Conservation (phyloP, 78 protist genomes). For the Pigoraptor vietnamica region DNA sequence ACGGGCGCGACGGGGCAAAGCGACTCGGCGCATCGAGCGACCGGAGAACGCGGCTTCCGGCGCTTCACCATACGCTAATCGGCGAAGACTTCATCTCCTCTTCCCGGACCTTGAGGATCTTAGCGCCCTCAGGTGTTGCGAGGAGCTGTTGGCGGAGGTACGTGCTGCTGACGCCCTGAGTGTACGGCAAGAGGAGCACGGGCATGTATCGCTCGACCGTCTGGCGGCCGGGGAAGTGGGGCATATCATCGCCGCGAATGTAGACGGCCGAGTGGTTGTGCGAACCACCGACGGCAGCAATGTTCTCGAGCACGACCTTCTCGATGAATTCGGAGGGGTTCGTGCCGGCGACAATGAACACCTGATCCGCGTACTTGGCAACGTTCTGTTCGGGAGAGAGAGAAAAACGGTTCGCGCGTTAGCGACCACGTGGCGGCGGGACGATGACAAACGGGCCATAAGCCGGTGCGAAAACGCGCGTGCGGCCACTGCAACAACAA, state of each 20-base stretch:
- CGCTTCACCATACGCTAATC: not conserved
- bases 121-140: not conserved
- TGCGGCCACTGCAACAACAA: not conserved
- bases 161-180: not conserved
- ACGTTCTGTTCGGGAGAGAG: not conserved
- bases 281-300: not conserved
- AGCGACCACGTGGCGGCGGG: no score
- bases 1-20: not conserved
- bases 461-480: not conserved
- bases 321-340: not conserved
- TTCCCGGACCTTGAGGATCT: not conserved
- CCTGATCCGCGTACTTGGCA: not conserved
- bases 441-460: not conserved
- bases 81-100: not conserved
- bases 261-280: not conserved
- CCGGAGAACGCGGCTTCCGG: not conserved
- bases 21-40: not conserved
- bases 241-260: not conserved
- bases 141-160: not conserved
- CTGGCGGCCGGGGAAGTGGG: not conserved
- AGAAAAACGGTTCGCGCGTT: no score
- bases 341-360: not conserved
- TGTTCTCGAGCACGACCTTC: not conserved
- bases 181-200: not conserved
- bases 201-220: not conserved